A percentile compares a stretch with the other conserved stretches of the same genome.
phyloP scores from a whole-genome alignment of 192 early-diverging fungal species.

The Entophlyctis luteolus region DNA sequence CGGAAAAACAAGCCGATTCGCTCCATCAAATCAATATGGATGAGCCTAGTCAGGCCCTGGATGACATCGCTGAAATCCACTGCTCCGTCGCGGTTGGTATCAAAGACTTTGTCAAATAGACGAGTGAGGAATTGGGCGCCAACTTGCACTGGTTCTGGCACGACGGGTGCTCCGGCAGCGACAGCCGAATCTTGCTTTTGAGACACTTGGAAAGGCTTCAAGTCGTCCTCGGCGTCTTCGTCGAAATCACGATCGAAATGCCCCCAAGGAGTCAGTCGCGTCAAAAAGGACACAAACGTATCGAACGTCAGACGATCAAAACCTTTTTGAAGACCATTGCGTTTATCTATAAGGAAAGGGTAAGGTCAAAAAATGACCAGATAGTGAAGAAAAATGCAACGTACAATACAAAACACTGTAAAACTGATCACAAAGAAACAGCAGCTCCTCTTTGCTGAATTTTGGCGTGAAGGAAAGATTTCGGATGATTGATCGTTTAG shows the following conservation, averaged over 20 bases:
- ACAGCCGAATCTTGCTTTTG: conserved; percentile 1
- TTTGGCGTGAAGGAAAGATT: conserved; percentile 68
- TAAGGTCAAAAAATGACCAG: conserved; percentile 19
- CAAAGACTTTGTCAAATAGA: conserved; percentile 51
- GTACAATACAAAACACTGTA: conserved; percentile 61
- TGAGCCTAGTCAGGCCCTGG: conserved; percentile 68
- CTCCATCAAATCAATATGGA: conserved; percentile 73
- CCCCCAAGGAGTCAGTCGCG: conserved; percentile 43
- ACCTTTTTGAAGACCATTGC: conserved; percentile 32
- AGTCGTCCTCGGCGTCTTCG: conserved; percentile 29
- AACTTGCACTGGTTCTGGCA: conserved; percentile 27
- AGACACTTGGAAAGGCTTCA: neutral
- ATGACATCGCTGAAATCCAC: conserved; percentile 78
- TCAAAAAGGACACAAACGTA: conserved; percentile 59
- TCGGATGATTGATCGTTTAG: conserved; percentile 83
- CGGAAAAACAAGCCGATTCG: conserved; percentile 79
- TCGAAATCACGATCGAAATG: conserved; percentile 34
- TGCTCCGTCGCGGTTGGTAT: conserved; percentile 46
- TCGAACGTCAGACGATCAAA: conserved; percentile 70
- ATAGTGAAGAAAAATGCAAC: neutral
- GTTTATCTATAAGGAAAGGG: conserved; percentile 41
- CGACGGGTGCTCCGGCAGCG: neutral
- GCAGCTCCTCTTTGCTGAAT: conserved; percentile 83
- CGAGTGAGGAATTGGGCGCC: conserved; percentile 31
- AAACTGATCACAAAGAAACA: conserved; percentile 85